Evolutionary conservation across 805 yeast genomes (phyloP).

Genomic region (Candida michaelii): DNA sequence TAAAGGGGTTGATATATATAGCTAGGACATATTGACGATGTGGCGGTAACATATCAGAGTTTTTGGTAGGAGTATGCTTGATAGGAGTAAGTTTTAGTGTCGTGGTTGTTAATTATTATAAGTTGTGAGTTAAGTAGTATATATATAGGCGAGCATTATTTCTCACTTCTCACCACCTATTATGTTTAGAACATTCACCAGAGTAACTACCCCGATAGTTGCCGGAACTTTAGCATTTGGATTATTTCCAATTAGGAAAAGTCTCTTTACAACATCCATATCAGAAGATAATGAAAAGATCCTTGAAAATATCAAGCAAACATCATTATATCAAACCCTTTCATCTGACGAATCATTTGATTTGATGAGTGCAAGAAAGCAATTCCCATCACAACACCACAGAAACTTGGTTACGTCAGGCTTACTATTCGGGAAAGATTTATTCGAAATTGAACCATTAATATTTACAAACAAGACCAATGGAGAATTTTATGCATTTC

Average conservation of each 20-base stretch:
- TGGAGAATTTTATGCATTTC: conserved; percentile 61
- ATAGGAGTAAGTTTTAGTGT: no score
- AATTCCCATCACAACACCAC: conserved; percentile 58
- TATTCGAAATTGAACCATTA: conserved; percentile 75
- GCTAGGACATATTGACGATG: no score
- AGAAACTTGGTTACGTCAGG: conserved; percentile 71
- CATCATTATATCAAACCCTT: conserved; percentile 21
- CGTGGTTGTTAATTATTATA: no score
- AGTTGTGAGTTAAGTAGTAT: no score
- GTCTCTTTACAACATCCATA: conserved; percentile 14
- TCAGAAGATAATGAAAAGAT: conserved; percentile 21
- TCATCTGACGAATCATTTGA: conserved; percentile 15
- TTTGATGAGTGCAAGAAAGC: conserved; percentile 16
- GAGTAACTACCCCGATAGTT: conserved; percentile 27
- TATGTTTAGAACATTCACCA: conserved; percentile 29
- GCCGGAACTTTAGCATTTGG: conserved; percentile 33
- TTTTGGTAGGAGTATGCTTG: no score
- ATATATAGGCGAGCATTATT: no score
- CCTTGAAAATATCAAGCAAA: conserved; percentile 18
- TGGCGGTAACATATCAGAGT: no score
- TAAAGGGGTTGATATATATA: no score
- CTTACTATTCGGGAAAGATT: conserved; percentile 62
- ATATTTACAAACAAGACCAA: conserved; percentile 51
- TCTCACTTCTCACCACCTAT: no score
- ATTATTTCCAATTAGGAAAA: conserved; percentile 30